These are phyloP conservation scores for Nannochloropsis salina DNA, from an alignment of 108 stramenopile genomes.

Conservation along the genomic window DNA sequence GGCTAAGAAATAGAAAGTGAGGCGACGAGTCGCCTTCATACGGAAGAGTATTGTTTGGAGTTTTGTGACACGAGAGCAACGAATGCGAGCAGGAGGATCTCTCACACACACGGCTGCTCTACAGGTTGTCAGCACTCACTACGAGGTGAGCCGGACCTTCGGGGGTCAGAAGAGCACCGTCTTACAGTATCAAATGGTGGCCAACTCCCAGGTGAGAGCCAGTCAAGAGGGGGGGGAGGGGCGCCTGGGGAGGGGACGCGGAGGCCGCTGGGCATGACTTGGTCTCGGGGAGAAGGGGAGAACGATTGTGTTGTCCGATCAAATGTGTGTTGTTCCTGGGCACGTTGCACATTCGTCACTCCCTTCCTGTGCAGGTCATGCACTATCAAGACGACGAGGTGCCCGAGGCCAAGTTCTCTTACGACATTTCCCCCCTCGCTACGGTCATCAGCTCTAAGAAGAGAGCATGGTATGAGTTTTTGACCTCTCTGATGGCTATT, in stretches of 20 bases:
- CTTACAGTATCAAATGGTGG: slow-evolving; percentile 44
- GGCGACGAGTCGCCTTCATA: too few species aligned
- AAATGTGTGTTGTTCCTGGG: not conserved
- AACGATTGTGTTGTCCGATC: not conserved
- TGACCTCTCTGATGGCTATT: slow-evolving; percentile 87
- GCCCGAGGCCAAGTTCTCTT: slow-evolving; percentile 52
- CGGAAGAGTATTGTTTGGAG: not conserved
- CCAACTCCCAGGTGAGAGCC: slow-evolving; percentile 1
- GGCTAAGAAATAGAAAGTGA: too few species aligned
- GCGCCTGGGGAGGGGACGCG: not conserved
- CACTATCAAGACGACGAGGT: slow-evolving; percentile 35
- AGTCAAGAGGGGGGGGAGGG: not conserved
- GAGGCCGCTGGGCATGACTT: not conserved
- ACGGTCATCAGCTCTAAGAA: slow-evolving; percentile 37
- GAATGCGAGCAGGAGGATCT: not conserved
- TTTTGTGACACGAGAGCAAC: not conserved
- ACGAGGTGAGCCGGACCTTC: not conserved
- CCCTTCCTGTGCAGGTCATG: slow-evolving; percentile 33
- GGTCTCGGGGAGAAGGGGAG: too few species aligned
- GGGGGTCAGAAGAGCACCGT: not conserved
- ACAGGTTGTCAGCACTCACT: slow-evolving; percentile 22
- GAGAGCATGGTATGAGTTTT: slow-evolving; percentile 79
- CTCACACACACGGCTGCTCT: not conserved
- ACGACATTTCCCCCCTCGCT: slow-evolving; percentile 54
- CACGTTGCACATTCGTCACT: not conserved